A percentile compares a stretch with the other conserved stretches of the same genome.
phyloP scores from a whole-genome alignment of 345 rosid species.

The Acer campestre region DNA sequence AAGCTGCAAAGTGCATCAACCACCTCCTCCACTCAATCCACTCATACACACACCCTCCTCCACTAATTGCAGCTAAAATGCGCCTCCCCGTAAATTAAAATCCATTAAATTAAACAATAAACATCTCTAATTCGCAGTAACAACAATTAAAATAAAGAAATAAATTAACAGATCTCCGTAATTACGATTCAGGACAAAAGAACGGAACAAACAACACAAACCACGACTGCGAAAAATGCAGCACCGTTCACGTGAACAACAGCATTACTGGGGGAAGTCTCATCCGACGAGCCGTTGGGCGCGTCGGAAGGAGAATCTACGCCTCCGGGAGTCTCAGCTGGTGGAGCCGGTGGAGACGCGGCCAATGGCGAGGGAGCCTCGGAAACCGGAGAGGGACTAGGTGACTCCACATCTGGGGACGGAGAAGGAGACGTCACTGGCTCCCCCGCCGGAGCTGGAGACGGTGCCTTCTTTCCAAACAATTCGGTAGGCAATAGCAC shows the following conservation, averaged over 20 bases:
- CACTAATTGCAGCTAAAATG: too few relatives aligned
- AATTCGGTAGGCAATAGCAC: slow-evolving; percentile 72
- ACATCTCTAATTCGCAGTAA: background rate
- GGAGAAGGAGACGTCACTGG: slow-evolving; percentile 56
- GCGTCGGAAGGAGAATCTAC: slow-evolving; percentile 62
- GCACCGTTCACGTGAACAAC: slow-evolving; percentile 45
- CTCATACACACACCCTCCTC: background rate
- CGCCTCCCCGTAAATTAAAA: background rate
- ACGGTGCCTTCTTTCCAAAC: slow-evolving; percentile 63
- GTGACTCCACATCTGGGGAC: slow-evolving; percentile 38
- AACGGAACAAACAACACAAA: slow-evolving; percentile 38
- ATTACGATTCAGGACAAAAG: slow-evolving; percentile 45
- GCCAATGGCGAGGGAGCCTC: slow-evolving; percentile 69
- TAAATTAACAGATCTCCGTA: slow-evolving; percentile 1
- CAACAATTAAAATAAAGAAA: slow-evolving; percentile 1
- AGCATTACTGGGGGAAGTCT: slow-evolving; percentile 50
- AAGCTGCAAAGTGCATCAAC: slow-evolving; percentile 2
- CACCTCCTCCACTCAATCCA: background rate
- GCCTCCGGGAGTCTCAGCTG: slow-evolving; percentile 55
- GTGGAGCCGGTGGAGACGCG: slow-evolving; percentile 92
- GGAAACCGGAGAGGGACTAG: slow-evolving; percentile 40
- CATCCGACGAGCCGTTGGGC: slow-evolving; percentile 45
- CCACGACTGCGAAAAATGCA: slow-evolving; percentile 37
- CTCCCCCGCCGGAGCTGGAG: slow-evolving; percentile 67
- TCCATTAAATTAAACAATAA: slow-evolving; percentile 18